phyloP scores from a whole-genome alignment of 495 filamentous ascomycete species.

The Neurospora sp. region DNA sequence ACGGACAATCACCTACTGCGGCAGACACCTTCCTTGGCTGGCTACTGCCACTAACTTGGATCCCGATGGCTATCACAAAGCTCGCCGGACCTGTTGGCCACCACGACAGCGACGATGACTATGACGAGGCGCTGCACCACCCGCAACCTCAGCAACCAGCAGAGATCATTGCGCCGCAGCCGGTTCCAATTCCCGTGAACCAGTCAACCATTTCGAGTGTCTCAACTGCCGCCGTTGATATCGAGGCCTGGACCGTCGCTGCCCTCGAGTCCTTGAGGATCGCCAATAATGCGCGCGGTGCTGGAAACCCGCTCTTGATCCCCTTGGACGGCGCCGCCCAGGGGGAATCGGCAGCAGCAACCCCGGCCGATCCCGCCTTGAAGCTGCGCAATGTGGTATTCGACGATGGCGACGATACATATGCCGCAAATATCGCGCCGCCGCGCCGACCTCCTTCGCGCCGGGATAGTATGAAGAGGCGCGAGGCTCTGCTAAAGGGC shows the following conservation, averaged over 20 bases:
- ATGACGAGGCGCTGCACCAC: not conserved
- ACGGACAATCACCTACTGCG: not conserved
- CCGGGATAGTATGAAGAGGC: slow-evolving; percentile 34
- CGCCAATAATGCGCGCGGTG: slow-evolving; percentile 32
- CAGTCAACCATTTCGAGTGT: slow-evolving; percentile 22
- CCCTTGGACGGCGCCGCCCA: slow-evolving; percentile 28
- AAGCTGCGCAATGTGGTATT: slow-evolving; percentile 14
- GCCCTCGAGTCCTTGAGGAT: slow-evolving; percentile 40
- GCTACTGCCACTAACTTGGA: not conserved
- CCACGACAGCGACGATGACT: slow-evolving; percentile 7
- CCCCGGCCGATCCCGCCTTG: slow-evolving; percentile 1
- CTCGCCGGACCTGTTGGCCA: slow-evolving; percentile 1
- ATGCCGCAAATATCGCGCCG: slow-evolving; percentile 14
- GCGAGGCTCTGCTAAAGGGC: slow-evolving; percentile 78
- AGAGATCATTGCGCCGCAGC: not conserved
- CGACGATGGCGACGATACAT: not conserved
- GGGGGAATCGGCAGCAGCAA: not conserved
- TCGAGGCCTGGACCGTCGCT: slow-evolving; percentile 39
- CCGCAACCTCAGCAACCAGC: slow-evolving; percentile 1
- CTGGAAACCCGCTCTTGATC: slow-evolving; percentile 35
- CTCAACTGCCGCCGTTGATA: slow-evolving; percentile 29
- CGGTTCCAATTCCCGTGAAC: not conserved
- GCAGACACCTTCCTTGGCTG: not conserved
- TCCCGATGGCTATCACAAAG: slow-evolving; percentile 4
- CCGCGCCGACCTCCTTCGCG: slow-evolving; percentile 26